phyloP scores from a whole-genome alignment of 176 grass and related monocot species.

The Otatea glauca region DNA sequence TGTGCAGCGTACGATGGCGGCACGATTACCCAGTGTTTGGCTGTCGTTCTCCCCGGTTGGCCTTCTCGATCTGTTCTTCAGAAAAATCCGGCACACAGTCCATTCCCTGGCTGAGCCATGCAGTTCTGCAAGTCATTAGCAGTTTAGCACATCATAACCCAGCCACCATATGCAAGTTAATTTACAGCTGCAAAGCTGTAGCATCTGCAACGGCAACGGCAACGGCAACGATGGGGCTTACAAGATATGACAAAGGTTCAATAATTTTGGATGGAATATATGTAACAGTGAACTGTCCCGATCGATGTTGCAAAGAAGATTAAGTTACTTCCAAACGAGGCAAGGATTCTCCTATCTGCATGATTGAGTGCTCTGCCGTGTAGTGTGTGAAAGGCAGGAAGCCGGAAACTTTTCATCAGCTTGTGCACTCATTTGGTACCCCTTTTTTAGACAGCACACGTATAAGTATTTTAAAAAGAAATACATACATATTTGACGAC shows the following conservation, averaged over 20 bases:
- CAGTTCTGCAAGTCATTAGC: constrained; percentile 29
- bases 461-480: too few species aligned
- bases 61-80: constrained; percentile 50
- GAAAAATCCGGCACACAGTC: constrained; percentile 70
- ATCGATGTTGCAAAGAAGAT: constrained; percentile 16
- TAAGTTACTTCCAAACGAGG: constrained; percentile 35
- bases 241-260: not conserved
- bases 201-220: not conserved
- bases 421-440: not conserved
- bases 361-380: constrained; percentile 4
- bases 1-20: not conserved
- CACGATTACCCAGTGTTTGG: not conserved
- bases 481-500: not conserved
- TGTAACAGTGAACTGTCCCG: constrained; percentile 6
- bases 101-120: constrained; percentile 49
- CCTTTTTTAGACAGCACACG: not conserved
- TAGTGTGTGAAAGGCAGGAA: not conserved
- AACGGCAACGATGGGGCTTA: not conserved
- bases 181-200: not conserved
- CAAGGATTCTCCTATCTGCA: constrained; percentile 18
- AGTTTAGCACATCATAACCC: not conserved
- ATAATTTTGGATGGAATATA: not conserved
- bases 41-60: not conserved
- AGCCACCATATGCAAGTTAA: not conserved
- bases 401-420: not conserved